Percentiles rank a stretch among this genome's conserved stretches.
Evolutionary conservation across 176 grass and related monocot species (phyloP).

Genomic region (Bonia amplexicaulis): DNA sequence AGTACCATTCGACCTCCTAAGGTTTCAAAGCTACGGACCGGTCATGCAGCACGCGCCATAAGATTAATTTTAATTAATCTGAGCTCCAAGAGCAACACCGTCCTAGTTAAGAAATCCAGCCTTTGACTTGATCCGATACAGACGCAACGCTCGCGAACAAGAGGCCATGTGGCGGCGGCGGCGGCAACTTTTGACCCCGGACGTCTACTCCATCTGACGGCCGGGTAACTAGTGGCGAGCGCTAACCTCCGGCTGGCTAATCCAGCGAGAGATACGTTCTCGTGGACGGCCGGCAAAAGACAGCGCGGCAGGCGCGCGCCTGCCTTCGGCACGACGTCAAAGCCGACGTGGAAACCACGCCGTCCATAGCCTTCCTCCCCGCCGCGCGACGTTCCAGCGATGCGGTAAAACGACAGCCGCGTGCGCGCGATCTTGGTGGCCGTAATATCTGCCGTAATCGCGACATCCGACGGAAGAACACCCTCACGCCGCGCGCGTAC

Average conservation of each 20-base stretch:
- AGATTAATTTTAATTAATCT: background rate
- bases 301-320: background rate
- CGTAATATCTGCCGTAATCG: background rate
- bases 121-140: background rate
- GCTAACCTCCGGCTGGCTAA: conserved; percentile 8
- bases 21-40: background rate
- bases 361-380: background rate
- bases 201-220: background rate
- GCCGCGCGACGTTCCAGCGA: background rate
- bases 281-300: background rate
- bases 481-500: background rate
- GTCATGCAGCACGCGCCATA: background rate
- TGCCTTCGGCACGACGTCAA: background rate
- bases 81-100: background rate
- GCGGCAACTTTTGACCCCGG: background rate
- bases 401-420: background rate
- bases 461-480: background rate
- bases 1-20: background rate
- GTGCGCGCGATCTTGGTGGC: background rate
- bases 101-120: background rate
- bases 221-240: background rate
- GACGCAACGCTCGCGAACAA: background rate
- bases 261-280: background rate
- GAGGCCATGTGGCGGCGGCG: background rate
- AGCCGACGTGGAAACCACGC: conserved; percentile 13